Base-by-base conservation (phyloP, 306 rosid genomes). In the Cucurbita pepo region DNA sequence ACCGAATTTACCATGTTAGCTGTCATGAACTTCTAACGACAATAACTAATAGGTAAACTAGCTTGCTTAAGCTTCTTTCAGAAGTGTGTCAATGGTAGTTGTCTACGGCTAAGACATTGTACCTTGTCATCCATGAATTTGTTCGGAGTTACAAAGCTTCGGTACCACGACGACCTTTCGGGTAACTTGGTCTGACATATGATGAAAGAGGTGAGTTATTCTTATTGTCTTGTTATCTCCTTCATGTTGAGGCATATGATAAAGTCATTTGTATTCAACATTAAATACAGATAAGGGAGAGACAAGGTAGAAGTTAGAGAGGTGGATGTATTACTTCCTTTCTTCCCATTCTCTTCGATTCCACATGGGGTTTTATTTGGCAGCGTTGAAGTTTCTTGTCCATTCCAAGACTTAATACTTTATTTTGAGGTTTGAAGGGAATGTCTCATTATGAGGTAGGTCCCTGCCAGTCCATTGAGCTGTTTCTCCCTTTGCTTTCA, bases 341-440 rank as follows among this genome's bases (percentile, higher is more conserved):
- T 48, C 73, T 22, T 67, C 56, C 56, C 56, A 16, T 47, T 47
- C 38, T 67, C 40, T 45, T 41, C 11, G 4, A 66, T 64, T 64
- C 70, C 71, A 65, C 73, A 47, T 69, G 56, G 73, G 73, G 48
- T 13, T 69, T 43, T 47, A 69, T 25, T 48, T 21, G 43, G 73
- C 41, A 48, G 43, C 73, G 22, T 69, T 69, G 57, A 69, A 25
- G 73, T 69, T 48, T 69, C 44, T 47, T 47, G 57, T 67, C 41
- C 7, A 47, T 19, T 7, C 18, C 73, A 25, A 21, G 7, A 67
- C 41, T 6, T 21, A 44, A 44, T 44, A 66, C 40, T 21, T 43
- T 66, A 5, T 45, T 44, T 11, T 21, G 38, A 21, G 2, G 12
- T 47, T 67, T 69, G 21, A 37, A 69, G 38, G 54, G 71, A 65